Conservation (phyloP, 78 protist species). For the Creolimax fragrantissima region DNA sequence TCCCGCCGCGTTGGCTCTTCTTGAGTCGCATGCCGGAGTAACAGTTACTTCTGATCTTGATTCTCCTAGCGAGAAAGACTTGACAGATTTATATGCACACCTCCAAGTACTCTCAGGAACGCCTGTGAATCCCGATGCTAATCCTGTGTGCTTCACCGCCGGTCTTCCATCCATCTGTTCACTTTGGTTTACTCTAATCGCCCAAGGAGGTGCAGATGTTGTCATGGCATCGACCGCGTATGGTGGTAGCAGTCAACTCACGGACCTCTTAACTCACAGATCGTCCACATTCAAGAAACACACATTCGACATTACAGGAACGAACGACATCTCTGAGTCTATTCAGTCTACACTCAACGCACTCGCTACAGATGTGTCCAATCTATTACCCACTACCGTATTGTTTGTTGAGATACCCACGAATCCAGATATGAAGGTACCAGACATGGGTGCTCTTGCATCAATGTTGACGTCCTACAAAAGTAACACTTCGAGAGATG, state of each 20-base stretch:
- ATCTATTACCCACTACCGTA: not conserved
- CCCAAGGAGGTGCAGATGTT: conserved; percentile 13
- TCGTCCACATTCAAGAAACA: not conserved
- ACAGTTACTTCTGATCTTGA: not conserved
- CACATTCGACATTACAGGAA: conserved; percentile 15
- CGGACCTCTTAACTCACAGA: not conserved
- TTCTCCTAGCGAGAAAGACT: not conserved
- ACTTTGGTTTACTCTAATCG: not conserved
- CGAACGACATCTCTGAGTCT: not conserved
- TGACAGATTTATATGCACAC: not conserved
- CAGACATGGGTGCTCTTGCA: not conserved
- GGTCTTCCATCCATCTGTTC: conserved; percentile 4
- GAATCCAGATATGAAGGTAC: conserved; percentile 26
- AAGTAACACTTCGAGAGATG: not conserved
- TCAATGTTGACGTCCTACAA: not conserved
- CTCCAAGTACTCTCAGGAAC: conserved; percentile 17
- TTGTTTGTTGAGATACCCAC: conserved; percentile 24
- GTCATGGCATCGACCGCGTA: conserved; percentile 24
- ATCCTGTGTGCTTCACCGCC: conserved; percentile 17
- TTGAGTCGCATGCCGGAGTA: not conserved
- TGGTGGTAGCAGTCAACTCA: conserved; percentile 18
- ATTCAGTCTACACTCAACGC: not conserved
- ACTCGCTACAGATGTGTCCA: not conserved
- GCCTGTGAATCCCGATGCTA: not conserved
- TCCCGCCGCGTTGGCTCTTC: not conserved